Evolutionary conservation across 805 yeast genomes (phyloP).

Genomic region (Teunomyces funiuensis): DNA sequence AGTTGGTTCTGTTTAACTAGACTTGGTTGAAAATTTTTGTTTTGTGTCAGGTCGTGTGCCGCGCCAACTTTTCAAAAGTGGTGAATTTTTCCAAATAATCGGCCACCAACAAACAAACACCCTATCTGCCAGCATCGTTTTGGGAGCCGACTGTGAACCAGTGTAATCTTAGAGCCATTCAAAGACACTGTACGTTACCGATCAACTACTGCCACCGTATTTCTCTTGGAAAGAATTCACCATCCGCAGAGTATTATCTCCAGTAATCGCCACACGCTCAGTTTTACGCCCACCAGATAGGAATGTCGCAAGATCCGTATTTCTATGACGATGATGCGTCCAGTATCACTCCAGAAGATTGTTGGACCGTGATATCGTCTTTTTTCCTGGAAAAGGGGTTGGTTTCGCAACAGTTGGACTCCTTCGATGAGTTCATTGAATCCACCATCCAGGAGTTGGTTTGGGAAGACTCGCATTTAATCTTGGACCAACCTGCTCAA

Average conservation of each 20-base stretch:
- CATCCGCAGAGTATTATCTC: background rate
- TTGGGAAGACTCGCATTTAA: conserved; percentile 90
- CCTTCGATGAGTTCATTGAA: conserved; percentile 96
- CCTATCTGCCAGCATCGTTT: background rate
- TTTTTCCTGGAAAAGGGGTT: conserved; percentile 95
- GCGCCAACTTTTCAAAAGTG: background rate
- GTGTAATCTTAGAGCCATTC: background rate
- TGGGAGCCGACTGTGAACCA: background rate
- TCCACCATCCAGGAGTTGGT: conserved; percentile 96
- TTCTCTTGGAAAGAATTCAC: background rate
- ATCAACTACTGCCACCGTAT: background rate
- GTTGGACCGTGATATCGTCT: conserved; percentile 97
- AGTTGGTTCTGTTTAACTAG: background rate
- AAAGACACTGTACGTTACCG: background rate
- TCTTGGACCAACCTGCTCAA: conserved; percentile 97
- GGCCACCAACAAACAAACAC: conserved; percentile 10
- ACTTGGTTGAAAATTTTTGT: conserved; percentile 3
- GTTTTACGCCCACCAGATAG: background rate
- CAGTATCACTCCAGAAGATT: conserved; percentile 90
- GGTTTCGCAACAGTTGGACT: conserved; percentile 96
- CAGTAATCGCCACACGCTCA: background rate
- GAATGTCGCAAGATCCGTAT: conserved; percentile 55
- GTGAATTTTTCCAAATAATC: background rate
- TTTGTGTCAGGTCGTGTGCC: conserved; percentile 4
- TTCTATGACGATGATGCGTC: conserved; percentile 66